Evolutionary conservation across 1,284 basidiomycete genomes (phyloP), one percentile per base, ranked within the genome.

Genomic region (Microbotryum intermedium): DNA sequence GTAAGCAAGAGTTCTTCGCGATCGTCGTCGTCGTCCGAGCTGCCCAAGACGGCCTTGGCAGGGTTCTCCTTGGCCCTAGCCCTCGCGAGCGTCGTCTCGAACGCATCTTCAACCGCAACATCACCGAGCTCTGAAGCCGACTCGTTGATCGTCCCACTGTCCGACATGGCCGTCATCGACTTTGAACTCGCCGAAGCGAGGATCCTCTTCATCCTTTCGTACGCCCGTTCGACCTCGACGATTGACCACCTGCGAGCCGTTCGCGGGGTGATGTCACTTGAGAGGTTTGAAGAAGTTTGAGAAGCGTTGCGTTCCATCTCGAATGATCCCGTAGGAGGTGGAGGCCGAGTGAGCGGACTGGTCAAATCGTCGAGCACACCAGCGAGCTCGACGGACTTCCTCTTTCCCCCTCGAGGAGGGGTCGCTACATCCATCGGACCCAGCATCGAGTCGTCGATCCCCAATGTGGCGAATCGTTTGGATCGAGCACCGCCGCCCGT

Each of bases 141-240:
- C 18, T 39, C 34, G 18, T 39, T 39, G 11, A 18, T 50, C 26
- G 26, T 50, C 26, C 48, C 48, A 45, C 45, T 21, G 10, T 42
- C 46, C 13, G 26, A 26, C 43, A 11, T 30, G 21, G 20, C 21
- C 21, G 10, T 23, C 13, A 16, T 9, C 4, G 34, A 47, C 20
- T 21, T 46, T 53, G 44, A 52, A 53, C 46, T 63, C 13, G 61
- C 39, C 20, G 47, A 50, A 1, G 61, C 64, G 4, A 68, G 53
- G 46, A 68, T 45, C 10, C 49, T 26, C 44, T 55, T 61, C 66
- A 68, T 68, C 23, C 66, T 47, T 28, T 61, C 55, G 50, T 65
- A 65, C 16, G 63, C 63, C 29, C 39, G 50, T 23, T 65, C 63
- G 20, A 65, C 53, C 42, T 65, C 63, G n/a, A 60, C 53, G 42